Base-by-base conservation (phyloP, 495 filamentous ascomycete genomes). In the Hypomontagnella monticulosa region DNA sequence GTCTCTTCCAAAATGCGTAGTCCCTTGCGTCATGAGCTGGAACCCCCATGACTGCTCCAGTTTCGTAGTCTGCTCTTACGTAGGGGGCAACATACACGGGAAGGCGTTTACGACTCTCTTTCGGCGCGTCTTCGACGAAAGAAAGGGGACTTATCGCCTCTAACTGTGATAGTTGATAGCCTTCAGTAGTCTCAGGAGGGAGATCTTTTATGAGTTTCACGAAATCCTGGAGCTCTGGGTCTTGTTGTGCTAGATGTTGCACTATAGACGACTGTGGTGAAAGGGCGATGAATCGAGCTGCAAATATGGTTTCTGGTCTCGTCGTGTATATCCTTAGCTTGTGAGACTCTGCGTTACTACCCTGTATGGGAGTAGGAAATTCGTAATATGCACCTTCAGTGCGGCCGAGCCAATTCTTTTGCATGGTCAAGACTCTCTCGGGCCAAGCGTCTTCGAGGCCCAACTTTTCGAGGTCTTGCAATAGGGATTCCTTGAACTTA, bases 31-130 rank as follows among this genome's bases (percentile, higher is more conserved):
- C 93, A 61, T 97, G 92, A 1, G 88, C 93, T 0, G 93, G 93
- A 18, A 97, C 93, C 37, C 92, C 93, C 93, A 97, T 97, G 4
- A 97, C 90, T 4, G 92, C 92, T 1, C 92, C 91, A 52, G 90
- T 88, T n/a, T 91, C 93, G 64, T 95, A 96, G 57, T 93, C 90
- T 27, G 88, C 88, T 4, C 94, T 79, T n/a, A 96, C 93, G 62
- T 96, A 97, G 0, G 91, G 88, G 4, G 93, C 90, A 8, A 88
- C 89, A 67, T 89, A 97, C 8, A 97, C 81, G 2, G 93, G 91
- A 7, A 96, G 72, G 36, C 82, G 78, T 38, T 80, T 68, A 46
- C 82, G 78, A 6, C 85, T 74, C 36, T 79, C 73, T 14, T 76
- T 82, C 3, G 79, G 75, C 0, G 75, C 83, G 7, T 81, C 77